A percentile compares a stretch with the other conserved stretches of the same genome.
These are phyloP conservation scores for Kregervanrija fluxuum DNA, from an alignment of 805 yeast genomes.

Conservation along the genomic window DNA sequence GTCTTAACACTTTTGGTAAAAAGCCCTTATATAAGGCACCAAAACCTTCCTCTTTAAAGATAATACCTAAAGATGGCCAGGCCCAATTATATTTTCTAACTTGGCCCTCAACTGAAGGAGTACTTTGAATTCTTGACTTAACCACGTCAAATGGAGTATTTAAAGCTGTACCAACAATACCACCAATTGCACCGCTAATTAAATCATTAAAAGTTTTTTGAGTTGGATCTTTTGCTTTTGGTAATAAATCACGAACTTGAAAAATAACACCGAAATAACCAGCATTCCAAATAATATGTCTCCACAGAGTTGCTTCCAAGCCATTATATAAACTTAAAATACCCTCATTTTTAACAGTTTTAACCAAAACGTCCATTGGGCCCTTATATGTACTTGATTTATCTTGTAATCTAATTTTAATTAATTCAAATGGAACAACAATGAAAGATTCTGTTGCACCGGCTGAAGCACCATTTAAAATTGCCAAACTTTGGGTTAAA, in stretches of 20 bases:
- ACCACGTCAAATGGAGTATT: slow-evolving; percentile 98
- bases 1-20: slow-evolving; percentile 91
- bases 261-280: slow-evolving; percentile 95
- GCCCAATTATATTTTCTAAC: slow-evolving; percentile 91
- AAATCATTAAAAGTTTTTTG: slow-evolving; percentile 82
- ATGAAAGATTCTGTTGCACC: slow-evolving; percentile 97
- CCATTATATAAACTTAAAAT: slow-evolving; percentile 83
- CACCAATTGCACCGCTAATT: slow-evolving; percentile 92
- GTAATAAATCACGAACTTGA: slow-evolving; percentile 76
- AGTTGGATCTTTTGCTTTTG: slow-evolving; percentile 61
- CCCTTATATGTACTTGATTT: slow-evolving; percentile 62
- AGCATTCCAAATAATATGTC: slow-evolving; percentile 96
- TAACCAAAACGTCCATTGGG: slow-evolving; percentile 72
- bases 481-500: slow-evolving; percentile 76
- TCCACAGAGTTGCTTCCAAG: slow-evolving; percentile 93
- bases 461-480: slow-evolving; percentile 95
- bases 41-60: slow-evolving; percentile 87
- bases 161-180: slow-evolving; percentile 89
- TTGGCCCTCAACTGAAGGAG: slow-evolving; percentile 60
- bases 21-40: slow-evolving; percentile 91
- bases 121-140: slow-evolving; percentile 88
- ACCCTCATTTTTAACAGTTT: slow-evolving; percentile 72
- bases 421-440: slow-evolving; percentile 95
- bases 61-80: slow-evolving; percentile 64
- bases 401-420: slow-evolving; percentile 93